Evolutionary conservation across 176 grass and related monocot species (phyloP), one percentile per base, ranked within the genome.

Genomic region (Triticum monococcum): DNA sequence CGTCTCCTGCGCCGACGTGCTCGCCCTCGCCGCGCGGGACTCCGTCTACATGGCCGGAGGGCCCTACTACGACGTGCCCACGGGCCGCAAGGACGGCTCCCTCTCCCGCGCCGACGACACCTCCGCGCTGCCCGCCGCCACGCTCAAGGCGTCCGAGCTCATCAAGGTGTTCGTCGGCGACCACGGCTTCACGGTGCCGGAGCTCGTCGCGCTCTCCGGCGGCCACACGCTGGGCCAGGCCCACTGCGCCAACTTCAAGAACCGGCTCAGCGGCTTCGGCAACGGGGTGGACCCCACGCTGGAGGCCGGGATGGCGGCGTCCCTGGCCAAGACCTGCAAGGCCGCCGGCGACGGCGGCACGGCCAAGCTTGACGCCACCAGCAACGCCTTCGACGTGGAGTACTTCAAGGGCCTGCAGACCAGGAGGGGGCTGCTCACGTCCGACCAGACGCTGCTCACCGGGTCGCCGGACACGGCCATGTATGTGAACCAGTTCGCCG

Each of bases 1-100:
- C 16, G 92, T 90, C 37, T 97, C 95, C 9, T 97, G 95, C 61
- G 90, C 95, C 57, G 95, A 97, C 83, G 87, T 97, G 70, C 88
- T 84, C 30, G 89, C 89, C 24, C 76, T 86, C 30, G 83, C 84
- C 31, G 89, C 89, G 8, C 82, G 89, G 12, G 89, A 90, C 52
- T 79, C 84, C 18, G 84, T 90, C 54, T 86, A 54, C 81, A 59
- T 72, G 88, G 85, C 90, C 45, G 85, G 90, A 9, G 90, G 93
- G 20, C 93, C 90, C 7, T 90, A 76, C 52, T 95, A 92, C 83
- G 35, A 72, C 43, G 69, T 92, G 20, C 45, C 83, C 62, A 88
- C 76, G 50, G 90, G 90, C 52, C 79, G 93, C 64, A 92, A 40
- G 48, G 93, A 95, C 69, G 90, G 90, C 28, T 88, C 78, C 81